Percentiles rank a stretch among this genome's conserved stretches.
phyloP scores from a whole-genome alignment of 345 rosid genomes.

The Geranium brycei region DNA sequence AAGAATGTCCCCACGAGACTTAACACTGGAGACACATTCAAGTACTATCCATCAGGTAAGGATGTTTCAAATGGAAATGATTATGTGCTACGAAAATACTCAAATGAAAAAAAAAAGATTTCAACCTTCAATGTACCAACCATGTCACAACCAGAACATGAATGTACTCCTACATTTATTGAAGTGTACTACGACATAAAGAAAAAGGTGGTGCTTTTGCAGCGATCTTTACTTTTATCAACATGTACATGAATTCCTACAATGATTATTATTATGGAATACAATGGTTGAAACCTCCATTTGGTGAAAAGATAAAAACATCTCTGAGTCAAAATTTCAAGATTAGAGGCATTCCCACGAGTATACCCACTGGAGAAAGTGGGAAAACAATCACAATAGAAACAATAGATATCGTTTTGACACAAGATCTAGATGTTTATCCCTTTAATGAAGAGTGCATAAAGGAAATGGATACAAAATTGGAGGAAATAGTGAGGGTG shows the following conservation, averaged over 20 bases:
- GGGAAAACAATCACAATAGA: conserved; percentile 23
- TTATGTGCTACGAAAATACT: too few relatives aligned
- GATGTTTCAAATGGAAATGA: too few relatives aligned
- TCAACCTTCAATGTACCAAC: too few relatives aligned
- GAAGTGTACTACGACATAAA: conserved; percentile 25
- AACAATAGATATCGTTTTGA: conserved; percentile 14
- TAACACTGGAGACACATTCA: too few relatives aligned
- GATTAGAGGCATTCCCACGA: conserved; percentile 23
- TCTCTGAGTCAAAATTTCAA: conserved; percentile 23
- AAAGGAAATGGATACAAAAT: too few relatives aligned
- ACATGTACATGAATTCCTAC: conserved; percentile 23
- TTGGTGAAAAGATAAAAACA: conserved; percentile 22
- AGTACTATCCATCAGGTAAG: too few relatives aligned
- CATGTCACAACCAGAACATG: conserved; percentile 32
- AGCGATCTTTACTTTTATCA: conserved; percentile 29
- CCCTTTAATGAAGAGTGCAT: conserved; percentile 16
- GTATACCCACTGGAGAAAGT: conserved; percentile 21
- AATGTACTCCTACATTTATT: conserved; percentile 22
- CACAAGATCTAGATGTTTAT: conserved; percentile 26
- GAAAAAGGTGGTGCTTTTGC: conserved; percentile 20
- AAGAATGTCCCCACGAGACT: too few relatives aligned
- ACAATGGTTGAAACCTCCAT: conserved; percentile 37
- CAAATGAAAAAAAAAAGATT: too few relatives aligned
- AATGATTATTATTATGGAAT: conserved; percentile 17
- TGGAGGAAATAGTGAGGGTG: conserved; percentile 38